Conservation (phyloP, 1,284 basidiomycete species). For the Heterobasidion irregulare region DNA sequence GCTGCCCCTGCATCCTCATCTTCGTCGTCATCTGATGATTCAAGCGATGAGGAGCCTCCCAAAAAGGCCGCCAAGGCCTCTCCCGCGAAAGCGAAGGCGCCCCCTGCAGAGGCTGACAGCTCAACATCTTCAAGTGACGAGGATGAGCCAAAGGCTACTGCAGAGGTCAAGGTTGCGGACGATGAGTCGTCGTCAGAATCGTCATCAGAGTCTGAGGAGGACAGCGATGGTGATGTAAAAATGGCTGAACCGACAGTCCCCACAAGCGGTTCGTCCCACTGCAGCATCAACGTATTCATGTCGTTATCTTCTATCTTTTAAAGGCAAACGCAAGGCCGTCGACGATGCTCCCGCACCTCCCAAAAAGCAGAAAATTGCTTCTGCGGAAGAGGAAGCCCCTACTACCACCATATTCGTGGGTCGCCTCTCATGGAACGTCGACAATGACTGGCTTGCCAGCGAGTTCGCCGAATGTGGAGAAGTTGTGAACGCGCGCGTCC, state of each 20-base stretch:
- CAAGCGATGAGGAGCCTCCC: slow-evolving; percentile 4
- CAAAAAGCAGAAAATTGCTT: slow-evolving; percentile 78
- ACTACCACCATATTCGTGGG: slow-evolving; percentile 87
- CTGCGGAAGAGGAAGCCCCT: slow-evolving; percentile 30
- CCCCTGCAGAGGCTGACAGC: slow-evolving; percentile 4
- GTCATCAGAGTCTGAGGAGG: slow-evolving; percentile 17
- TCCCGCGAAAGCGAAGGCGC: slow-evolving; percentile 17
- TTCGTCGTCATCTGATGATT: neutral
- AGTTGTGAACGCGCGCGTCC: slow-evolving; percentile 81
- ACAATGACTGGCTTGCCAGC: slow-evolving; percentile 90
- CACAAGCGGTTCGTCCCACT: slow-evolving; percentile 30
- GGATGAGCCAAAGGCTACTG: neutral
- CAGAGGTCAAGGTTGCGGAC: slow-evolving; percentile 13
- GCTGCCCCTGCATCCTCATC: neutral
- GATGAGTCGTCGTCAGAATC: slow-evolving; percentile 9
- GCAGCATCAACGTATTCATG: neutral
- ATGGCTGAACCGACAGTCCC: slow-evolving; percentile 41
- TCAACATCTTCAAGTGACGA: slow-evolving; percentile 8
- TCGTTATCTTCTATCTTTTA: neutral
- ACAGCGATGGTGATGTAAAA: slow-evolving; percentile 48
- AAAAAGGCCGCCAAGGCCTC: slow-evolving; percentile 12
- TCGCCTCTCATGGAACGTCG: slow-evolving; percentile 93
- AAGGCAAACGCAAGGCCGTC: slow-evolving; percentile 84
- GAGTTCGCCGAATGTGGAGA: slow-evolving; percentile 90
- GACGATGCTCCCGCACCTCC: slow-evolving; percentile 48